Percentiles rank a stretch among this genome's conserved stretches.
These are phyloP conservation scores for Albizia julibrissin DNA, from an alignment of 306 rosid species.

Conservation along the genomic window DNA sequence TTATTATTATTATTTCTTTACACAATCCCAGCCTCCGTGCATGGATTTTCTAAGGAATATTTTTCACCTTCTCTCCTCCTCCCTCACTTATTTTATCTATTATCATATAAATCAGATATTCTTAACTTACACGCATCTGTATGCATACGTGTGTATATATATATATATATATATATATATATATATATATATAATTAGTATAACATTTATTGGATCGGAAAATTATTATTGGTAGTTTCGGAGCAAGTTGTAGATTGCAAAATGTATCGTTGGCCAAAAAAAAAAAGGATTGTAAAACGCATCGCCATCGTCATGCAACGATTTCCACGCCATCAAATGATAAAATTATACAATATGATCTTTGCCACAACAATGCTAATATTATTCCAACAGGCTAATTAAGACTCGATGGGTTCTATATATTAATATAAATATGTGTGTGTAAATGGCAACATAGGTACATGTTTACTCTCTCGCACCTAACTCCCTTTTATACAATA, in stretches of 20 bases:
- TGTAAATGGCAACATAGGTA: no score
- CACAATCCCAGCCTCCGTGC: conserved; percentile 6
- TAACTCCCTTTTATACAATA: background rate
- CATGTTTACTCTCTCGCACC: background rate
- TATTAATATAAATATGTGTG: no score
- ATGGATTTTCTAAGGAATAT: conserved; percentile 21
- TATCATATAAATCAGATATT: background rate
- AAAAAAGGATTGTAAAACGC: background rate
- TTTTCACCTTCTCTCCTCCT: background rate
- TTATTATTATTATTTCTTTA: background rate
- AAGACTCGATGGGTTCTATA: background rate
- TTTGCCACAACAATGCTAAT: background rate
- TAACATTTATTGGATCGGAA: background rate
- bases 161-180: no score
- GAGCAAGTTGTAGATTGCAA: conserved; percentile 21
- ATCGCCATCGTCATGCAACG: conserved; percentile 19
- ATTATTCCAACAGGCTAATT: background rate
- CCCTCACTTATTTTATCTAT: background rate
- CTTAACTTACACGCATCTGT: conserved; percentile 15
- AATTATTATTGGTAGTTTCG: conserved; percentile 29
- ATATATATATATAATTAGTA: background rate
- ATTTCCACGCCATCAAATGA: conserved; percentile 15
- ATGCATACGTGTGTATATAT: background rate
- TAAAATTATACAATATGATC: background rate
- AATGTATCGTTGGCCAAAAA: background rate